These are phyloP conservation scores for Cyphellophora europaea DNA, from an alignment of 2,329 filamentous ascomycete genomes.

Conservation along the genomic window DNA sequence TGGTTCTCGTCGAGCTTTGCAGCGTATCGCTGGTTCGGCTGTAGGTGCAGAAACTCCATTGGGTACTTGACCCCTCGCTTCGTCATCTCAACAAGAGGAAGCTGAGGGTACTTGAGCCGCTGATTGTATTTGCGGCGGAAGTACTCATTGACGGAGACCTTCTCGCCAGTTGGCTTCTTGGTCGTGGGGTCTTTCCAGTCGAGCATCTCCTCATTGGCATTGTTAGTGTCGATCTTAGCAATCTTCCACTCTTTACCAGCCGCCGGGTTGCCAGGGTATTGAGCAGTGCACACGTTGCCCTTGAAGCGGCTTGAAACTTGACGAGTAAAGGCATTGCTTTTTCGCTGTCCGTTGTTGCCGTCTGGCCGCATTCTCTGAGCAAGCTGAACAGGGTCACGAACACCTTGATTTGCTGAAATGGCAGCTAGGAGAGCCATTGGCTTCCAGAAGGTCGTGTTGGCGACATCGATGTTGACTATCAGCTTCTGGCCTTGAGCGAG, in stretches of 20 bases:
- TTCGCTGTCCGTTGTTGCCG: conserved; percentile 10
- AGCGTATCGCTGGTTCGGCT: conserved; percentile 47
- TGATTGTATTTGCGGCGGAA: conserved; percentile 44
- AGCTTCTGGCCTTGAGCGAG: conserved; percentile 58
- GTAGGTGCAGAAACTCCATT: conserved; percentile 45
- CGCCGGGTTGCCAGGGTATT: conserved; percentile 25
- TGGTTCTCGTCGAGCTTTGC: conserved; percentile 52
- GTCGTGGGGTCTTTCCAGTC: conserved; percentile 29
- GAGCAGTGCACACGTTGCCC: conserved; percentile 25
- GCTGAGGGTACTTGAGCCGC: conserved; percentile 31
- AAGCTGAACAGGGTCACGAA: conserved; percentile 24
- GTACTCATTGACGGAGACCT: conserved; percentile 51
- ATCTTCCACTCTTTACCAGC: conserved; percentile 39
- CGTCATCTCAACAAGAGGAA: conserved; percentile 52
- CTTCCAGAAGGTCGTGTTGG: conserved; percentile 83
- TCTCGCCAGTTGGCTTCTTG: conserved; percentile 32
- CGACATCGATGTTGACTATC: conserved; percentile 80
- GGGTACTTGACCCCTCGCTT: conserved; percentile 45
- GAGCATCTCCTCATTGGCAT: conserved; percentile 35
- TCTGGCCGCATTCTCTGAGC: conserved; percentile 7
- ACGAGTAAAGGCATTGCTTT: conserved; percentile 19
- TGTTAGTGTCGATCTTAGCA: conserved; percentile 36
- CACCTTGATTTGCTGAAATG: conserved; percentile 25
- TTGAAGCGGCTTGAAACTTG: conserved; percentile 25
- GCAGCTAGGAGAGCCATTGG: conserved; percentile 26